Base-by-base conservation (phyloP, 75 land plant species). In the Gnetum montanum region DNA sequence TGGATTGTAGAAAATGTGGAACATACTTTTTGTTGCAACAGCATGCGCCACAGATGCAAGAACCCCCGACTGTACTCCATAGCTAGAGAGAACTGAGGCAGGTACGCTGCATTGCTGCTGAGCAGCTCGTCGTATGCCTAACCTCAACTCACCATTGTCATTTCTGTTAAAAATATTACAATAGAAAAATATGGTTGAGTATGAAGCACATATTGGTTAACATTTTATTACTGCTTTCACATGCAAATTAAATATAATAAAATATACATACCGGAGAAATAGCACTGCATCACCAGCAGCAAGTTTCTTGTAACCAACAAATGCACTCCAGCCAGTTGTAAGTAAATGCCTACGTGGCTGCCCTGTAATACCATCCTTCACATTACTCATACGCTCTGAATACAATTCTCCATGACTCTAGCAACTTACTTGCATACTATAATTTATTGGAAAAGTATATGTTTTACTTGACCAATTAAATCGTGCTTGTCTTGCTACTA, bases 281-380 rank as follows among this genome's bases (percentile, higher is more conserved):
- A 91, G 79, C 46, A 91, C 97, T 49, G 97, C 81, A 76, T 91
- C 97, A 38, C 97, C 97, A 57, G 97, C 89, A 15, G 76, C 78
- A 18, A 91, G 88, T 62, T 74, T 83, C 54, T 91, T 91, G 63
- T 78, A 78, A 60, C 83, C 86, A 11, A 91, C 88, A 73, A 86
- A 91, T 8, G 83, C 85, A 74, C 97, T 86, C 97, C 97, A 91
- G 15, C 97, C 97, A 26, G 92, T 91, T 5, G 97, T 91, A 6
- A 91, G 86, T 67, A 91, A 69, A 74, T 91, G 97, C 70, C 97
- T 67, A 22, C 97, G 69, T 23, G 97, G 97, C 59, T 79, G 89
- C 27, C 96, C 96, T 90, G 69, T 68, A 61, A 65, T 44, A 50
- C 28, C 31, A 34, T 53, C 20, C 27, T n/a, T n/a, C n/a, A n/a